Evolutionary conservation across 129 eudicot genomes (phyloP), one percentile per base, ranked within the genome.

Genomic region (Ambrosia trifida): DNA sequence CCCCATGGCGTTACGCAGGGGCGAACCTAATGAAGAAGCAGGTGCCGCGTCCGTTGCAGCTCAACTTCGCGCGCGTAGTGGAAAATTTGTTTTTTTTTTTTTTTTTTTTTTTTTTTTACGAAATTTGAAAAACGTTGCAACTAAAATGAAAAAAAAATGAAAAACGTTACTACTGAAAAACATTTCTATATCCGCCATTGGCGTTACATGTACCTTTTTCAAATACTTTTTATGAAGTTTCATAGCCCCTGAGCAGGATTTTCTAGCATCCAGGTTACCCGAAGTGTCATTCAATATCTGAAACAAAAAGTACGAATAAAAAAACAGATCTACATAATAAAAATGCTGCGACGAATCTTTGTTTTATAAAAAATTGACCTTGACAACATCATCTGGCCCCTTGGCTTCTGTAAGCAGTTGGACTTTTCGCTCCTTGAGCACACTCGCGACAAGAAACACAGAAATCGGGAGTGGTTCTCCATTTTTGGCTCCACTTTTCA

Each of bases 221-320:
- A 93, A 75, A 79, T 93, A 93, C 76, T 93, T 93, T 74, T 87
- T 93, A 78, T 93, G 98, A 76, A 93, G 95, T 73, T 93, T 93
- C 95, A 93, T 76, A 63, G 98, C 98, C 61, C 88, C 89, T 0
- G 76, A 70, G 77, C 98, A 93, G 58, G 95, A 85, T 79, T 87
- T 89, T 71, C 79, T 87, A 71, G 95, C 98, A 84, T 93, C 95
- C 45, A 93, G 43, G 68, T 85, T 84, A 58, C 98, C 98, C 12
- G 89, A 85, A 13, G 82, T 77, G 79, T 89, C 98, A 18, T 93
- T 93, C 85, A 93, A 47, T 72, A 93, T 93, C 98, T 93, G 86
- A 17, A 72, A 51, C 11, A 7, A 6, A 51, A 66, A 19, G 10
- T 18, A 12, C n/a, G 10, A 54, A 32, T 7, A 40, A 57, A 40